These are phyloP conservation scores for Penicillium mononematosum DNA, from an alignment of 495 filamentous ascomycete genomes.

Conservation along the genomic window DNA sequence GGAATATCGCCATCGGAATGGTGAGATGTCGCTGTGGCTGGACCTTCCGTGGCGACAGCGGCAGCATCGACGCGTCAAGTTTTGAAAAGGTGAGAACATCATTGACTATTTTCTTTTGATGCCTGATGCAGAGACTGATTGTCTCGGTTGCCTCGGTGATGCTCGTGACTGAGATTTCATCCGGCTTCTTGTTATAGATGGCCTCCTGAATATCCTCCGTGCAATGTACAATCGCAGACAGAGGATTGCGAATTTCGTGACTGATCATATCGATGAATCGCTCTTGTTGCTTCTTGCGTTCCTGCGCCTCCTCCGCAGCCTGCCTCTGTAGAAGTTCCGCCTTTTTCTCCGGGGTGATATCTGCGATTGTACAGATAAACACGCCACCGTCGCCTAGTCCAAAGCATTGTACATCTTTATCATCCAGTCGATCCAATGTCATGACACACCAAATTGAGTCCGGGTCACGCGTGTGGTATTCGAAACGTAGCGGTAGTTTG, in stretches of 20 bases:
- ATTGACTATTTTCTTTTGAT: conserved; percentile 79
- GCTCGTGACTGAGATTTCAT: conserved; percentile 13
- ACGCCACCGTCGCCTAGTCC: conserved; percentile 3
- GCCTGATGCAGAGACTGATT: conserved; percentile 70
- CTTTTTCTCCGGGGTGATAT: conserved; percentile 50
- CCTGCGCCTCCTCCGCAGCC: conserved; percentile 62
- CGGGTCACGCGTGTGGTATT: conserved; percentile 21
- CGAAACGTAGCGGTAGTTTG: conserved; percentile 17
- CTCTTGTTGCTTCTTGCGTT: conserved; percentile 67
- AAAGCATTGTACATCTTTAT: conserved; percentile 12
- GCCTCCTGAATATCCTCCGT: conserved; percentile 65
- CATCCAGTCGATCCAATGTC: conserved; percentile 13
- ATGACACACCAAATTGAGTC: conserved; percentile 22
- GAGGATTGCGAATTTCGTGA: conserved; percentile 83
- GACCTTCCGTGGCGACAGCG: conserved; percentile 64
- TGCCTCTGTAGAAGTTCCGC: conserved; percentile 54
- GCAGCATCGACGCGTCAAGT: conserved; percentile 72
- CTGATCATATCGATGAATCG: conserved; percentile 89
- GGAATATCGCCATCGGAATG: conserved; percentile 69
- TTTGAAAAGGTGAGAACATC: conserved; percentile 79
- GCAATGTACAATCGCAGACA: conserved; percentile 78
- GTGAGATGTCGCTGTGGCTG: conserved; percentile 67
- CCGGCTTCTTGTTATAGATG: conserved; percentile 9
- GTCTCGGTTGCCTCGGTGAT: conserved; percentile 73
- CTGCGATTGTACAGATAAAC: conserved; percentile 29